Base-by-base conservation (phyloP, 768 basidiomycete genomes). In the Phylloporus arenicola region DNA sequence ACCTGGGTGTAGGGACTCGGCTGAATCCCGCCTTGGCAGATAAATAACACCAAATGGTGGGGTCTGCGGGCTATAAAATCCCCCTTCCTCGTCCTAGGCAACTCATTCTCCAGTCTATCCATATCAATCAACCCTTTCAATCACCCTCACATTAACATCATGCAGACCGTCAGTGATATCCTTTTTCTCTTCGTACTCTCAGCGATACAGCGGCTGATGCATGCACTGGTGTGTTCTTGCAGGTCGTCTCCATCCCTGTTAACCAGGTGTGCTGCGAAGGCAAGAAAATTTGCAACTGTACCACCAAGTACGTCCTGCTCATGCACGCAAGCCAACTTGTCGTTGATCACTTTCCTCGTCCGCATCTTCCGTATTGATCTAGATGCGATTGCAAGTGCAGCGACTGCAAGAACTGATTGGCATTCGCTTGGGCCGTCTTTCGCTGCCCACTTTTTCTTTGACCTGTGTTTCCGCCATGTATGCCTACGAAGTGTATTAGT, bases 161-260 rank as follows among this genome's bases (percentile, higher is more conserved):
- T 59, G 58, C 59, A 60, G 33, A 57, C 35, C 4, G 58, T 59
- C 37, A 38, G 58, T 49, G 31, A 13, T n/a, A 13, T 0, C 33
- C 0, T 20, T 12, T 16, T 25, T 10, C 39, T 20, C 16, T 17
- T 4, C 12, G 4, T 27, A n/a, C n/a, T 20, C 11, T 51, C n/a
- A n/a, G 14, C 13, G 22, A 19, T 14, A 4, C 3, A 10, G 17
- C 31, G 6, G 11, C 47, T 41, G 40, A 50, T 14, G 19, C 1
- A 25, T 14, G 22, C 17, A 13, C n/a, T 22, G 20, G 3, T 27
- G 2, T 2, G 10, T 31, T 27, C 12, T 20, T 19, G 13, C 11
- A 52, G 51, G 20, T 47, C 25, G 16, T 40, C 25, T 33, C 51
- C 27, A 47, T 47, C 25, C 51, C 51, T 11, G 45, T 52, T 8